phyloP scores from a whole-genome alignment of 2,329 filamentous ascomycete species.

The Magnaporthiopsis incrustans region DNA sequence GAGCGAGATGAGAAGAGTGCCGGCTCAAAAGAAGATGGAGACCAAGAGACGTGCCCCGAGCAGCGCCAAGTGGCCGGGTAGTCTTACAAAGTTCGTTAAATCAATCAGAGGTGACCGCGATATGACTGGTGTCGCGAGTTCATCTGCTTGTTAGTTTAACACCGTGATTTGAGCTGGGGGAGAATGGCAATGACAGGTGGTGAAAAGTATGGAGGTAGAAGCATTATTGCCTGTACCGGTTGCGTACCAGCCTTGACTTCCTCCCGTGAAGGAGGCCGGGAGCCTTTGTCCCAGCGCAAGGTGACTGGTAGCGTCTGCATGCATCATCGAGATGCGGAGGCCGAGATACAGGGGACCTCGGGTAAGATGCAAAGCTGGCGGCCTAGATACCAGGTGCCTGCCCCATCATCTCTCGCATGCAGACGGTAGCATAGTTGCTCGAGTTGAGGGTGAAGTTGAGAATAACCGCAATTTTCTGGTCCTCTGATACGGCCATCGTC shows the following conservation, averaged over 20 bases:
- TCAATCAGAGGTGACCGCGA: neutral
- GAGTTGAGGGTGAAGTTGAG: constrained; percentile 27
- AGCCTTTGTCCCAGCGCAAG: neutral
- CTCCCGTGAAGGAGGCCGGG: too few species aligned
- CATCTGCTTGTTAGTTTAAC: neutral
- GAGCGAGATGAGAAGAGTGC: neutral
- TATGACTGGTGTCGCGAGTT: neutral
- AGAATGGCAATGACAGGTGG: neutral
- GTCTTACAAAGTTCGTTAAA: neutral
- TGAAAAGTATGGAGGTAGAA: neutral
- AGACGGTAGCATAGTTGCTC: constrained; percentile 30
- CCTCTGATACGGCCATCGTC: constrained; percentile 9
- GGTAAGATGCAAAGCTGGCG: too few species aligned
- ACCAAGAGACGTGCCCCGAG: neutral
- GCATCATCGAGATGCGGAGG: neutral
- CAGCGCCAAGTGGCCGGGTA: too few species aligned
- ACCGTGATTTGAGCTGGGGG: neutral
- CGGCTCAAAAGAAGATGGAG: neutral
- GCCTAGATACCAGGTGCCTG: neutral
- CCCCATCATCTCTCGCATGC: constrained; percentile 26
- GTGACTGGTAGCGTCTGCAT: neutral
- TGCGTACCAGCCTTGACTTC: neutral
- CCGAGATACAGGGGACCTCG: neutral
- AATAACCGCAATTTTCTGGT: constrained; percentile 26
- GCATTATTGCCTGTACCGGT: neutral